Percentiles rank a stretch among this genome's conserved stretches.
Evolutionary conservation across 345 rosid species (phyloP).

Genomic region (Leavenworthia alabamica): DNA sequence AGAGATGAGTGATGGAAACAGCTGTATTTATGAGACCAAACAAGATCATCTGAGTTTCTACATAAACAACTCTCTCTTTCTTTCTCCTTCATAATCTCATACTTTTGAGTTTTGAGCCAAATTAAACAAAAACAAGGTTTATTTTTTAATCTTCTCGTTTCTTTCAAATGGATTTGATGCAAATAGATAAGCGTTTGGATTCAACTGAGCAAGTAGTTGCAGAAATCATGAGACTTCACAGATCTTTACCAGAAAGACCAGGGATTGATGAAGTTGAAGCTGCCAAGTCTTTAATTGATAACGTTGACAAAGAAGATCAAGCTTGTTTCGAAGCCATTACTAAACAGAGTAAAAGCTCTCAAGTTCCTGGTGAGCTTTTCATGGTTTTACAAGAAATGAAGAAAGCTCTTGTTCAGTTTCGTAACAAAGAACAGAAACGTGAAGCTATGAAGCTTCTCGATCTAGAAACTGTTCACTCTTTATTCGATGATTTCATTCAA

Average conservation of each 20-base stretch:
- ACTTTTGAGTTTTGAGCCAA: background rate
- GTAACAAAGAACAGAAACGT: slow-evolving; percentile 61
- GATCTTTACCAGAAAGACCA: slow-evolving; percentile 76
- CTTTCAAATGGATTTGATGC: slow-evolving; percentile 22
- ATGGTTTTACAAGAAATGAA: slow-evolving; percentile 74
- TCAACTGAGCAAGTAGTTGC: slow-evolving; percentile 67
- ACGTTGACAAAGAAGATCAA: slow-evolving; percentile 81
- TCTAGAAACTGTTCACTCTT: slow-evolving; percentile 56
- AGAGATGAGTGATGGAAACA: slow-evolving; percentile 32
- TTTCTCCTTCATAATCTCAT: background rate
- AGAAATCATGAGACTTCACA: slow-evolving; percentile 86
- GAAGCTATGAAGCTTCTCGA: slow-evolving; percentile 77
- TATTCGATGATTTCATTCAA: slow-evolving; percentile 77
- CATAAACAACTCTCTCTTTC: slow-evolving; percentile 21
- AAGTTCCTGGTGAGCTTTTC: slow-evolving; percentile 75
- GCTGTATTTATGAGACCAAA: slow-evolving; percentile 23
- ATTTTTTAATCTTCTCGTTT: background rate
- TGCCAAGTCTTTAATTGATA: slow-evolving; percentile 52
- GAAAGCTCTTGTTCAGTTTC: slow-evolving; percentile 49
- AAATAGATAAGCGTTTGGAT: slow-evolving; percentile 44
- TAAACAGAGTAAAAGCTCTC: slow-evolving; percentile 44
- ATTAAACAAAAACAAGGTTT: background rate
- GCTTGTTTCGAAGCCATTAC: slow-evolving; percentile 58
- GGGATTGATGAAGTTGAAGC: slow-evolving; percentile 81
- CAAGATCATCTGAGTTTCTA: slow-evolving; percentile 26